Percentiles rank a stretch among this genome's conserved stretches.
These are phyloP conservation scores for Copromyces sp. DNA, from an alignment of 495 filamentous ascomycete genomes.

Conservation along the genomic window DNA sequence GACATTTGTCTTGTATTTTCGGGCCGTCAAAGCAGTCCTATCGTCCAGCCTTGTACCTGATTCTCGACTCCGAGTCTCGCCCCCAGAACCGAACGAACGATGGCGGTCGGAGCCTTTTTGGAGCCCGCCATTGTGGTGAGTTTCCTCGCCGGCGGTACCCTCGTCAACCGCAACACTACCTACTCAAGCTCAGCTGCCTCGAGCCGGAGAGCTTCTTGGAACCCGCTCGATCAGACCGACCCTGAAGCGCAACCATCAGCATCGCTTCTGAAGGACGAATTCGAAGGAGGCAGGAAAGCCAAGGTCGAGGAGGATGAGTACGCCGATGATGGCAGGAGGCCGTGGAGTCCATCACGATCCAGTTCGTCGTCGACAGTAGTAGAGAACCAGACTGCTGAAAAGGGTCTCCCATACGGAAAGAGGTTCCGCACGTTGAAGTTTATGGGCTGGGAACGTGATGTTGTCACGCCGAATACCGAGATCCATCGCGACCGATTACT, in stretches of 20 bases:
- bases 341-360: not conserved
- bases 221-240: constrained; percentile 6
- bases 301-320: constrained; percentile 2
- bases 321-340: not conserved
- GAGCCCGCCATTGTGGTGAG: constrained; percentile 25
- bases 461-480: constrained; percentile 22
- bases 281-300: constrained; percentile 11
- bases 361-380: not conserved
- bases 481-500: constrained; percentile 19
- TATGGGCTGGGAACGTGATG: constrained; percentile 14
- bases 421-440: constrained; percentile 14
- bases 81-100: not conserved
- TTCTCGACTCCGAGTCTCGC: not conserved
- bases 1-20: not conserved
- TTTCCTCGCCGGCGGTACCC: constrained; percentile 21
- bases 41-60: not conserved
- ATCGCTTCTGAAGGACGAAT: not conserved
- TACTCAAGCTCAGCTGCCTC: not conserved
- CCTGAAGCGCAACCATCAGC: constrained; percentile 9
- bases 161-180: constrained; percentile 23
- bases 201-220: not conserved
- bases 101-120: constrained; percentile 25
- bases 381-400: constrained; percentile 8
- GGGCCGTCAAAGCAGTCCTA: not conserved
- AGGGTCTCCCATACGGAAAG: constrained; percentile 7